These are phyloP conservation scores for Ceratobasidium theobromae DNA, from an alignment of 1,284 basidiomycete genomes.

Conservation along the genomic window DNA sequence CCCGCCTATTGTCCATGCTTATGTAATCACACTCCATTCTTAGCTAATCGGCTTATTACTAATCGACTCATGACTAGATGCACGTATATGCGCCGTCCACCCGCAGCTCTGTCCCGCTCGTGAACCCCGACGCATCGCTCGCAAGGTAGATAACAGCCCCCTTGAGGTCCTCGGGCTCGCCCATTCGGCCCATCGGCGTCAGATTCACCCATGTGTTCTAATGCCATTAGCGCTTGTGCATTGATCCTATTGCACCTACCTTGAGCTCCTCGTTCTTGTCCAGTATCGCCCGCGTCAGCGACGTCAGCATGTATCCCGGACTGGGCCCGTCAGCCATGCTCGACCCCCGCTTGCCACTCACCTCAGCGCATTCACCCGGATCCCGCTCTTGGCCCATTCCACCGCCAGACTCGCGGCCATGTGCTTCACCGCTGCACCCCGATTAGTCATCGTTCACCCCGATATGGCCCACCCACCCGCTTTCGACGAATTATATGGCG, in stretches of 20 bases:
- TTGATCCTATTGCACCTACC: slow-evolving; percentile 47
- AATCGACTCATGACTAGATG: too few relatives aligned
- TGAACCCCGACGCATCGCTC: slow-evolving; percentile 82
- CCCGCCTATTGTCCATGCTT: too few relatives aligned
- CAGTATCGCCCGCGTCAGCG: slow-evolving; percentile 78
- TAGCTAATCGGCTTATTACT: too few relatives aligned
- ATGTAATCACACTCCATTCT: too few relatives aligned
- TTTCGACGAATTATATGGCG: slow-evolving; percentile 96
- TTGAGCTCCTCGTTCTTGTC: slow-evolving; percentile 70
- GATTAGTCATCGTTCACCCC: slow-evolving; percentile 25
- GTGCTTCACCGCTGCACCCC: slow-evolving; percentile 70
- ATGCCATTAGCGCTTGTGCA: slow-evolving; percentile 15
- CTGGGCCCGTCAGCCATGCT: too few relatives aligned
- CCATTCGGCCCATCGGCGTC: slow-evolving; percentile 83
- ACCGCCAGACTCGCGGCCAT: slow-evolving; percentile 85
- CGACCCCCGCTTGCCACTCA: too few relatives aligned
- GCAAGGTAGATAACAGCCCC: slow-evolving; percentile 84
- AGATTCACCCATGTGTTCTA: slow-evolving; percentile 75
- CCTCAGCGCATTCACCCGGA: slow-evolving; percentile 82
- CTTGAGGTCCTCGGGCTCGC: slow-evolving; percentile 70
- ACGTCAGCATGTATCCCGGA: slow-evolving; percentile 89
- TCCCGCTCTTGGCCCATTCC: slow-evolving; percentile 84
- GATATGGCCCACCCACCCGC: slow-evolving; percentile 56
- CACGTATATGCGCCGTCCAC: slow-evolving; percentile 83
- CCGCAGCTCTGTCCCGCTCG: slow-evolving; percentile 81